Evolutionary conservation across 306 rosid species (phyloP).

Genomic region (Alnus glutinosa): DNA sequence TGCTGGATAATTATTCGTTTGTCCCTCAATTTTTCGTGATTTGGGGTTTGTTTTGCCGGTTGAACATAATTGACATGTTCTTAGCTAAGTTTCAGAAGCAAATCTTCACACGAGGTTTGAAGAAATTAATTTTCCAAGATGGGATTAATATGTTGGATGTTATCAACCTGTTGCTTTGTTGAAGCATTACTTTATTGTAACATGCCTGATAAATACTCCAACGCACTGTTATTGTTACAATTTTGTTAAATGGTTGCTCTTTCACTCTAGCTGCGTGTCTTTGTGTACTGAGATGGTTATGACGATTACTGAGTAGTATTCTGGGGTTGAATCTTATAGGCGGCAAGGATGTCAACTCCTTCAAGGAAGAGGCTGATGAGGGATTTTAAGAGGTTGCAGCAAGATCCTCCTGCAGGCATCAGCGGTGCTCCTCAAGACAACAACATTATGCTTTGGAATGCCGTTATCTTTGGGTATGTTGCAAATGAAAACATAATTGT

Average conservation of each 20-base stretch:
- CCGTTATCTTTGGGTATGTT: constrained; percentile 91
- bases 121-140: constrained; percentile 6
- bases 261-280: not conserved
- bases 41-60: constrained; percentile 5
- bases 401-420: constrained; percentile 93
- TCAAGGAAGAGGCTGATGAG: constrained; percentile 94
- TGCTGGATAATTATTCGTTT: constrained; percentile 1
- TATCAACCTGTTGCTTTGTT: not conserved
- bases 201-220: not conserved
- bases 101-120: constrained; percentile 14
- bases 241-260: not conserved
- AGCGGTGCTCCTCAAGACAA: constrained; percentile 98
- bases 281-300: constrained; percentile 2
- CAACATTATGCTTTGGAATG: constrained; percentile 96
- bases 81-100: constrained; percentile 14
- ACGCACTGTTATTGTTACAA: not conserved
- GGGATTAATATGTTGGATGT: constrained; percentile 12
- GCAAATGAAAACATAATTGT: constrained; percentile 3
- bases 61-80: not conserved
- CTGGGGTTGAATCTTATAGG: constrained; percentile 39
- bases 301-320: constrained; percentile 12
- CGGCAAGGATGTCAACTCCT: constrained; percentile 90
- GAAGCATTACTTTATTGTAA: not conserved
- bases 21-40: not conserved
- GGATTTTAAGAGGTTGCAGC: constrained; percentile 91